Evolutionary conservation across 1,284 basidiomycete species (phyloP), one percentile per base, ranked within the genome.

Genomic region (Tilletia caries): DNA sequence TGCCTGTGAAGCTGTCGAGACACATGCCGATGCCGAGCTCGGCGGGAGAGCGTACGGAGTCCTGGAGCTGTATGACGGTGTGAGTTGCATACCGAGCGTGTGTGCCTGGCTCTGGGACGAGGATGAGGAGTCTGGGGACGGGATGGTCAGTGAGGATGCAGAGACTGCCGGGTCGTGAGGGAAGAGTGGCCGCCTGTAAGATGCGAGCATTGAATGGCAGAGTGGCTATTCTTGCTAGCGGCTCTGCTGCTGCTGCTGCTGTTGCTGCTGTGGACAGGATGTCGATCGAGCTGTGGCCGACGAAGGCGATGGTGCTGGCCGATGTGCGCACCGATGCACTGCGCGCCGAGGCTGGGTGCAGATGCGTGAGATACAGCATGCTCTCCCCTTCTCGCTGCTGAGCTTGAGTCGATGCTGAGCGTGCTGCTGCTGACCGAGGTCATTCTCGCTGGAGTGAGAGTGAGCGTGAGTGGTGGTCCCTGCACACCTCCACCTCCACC

Each of bases 101-200:
- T 18, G 15, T 23, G 46, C 20, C 29, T 65, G 71, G 27, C 2
- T 67, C 27, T 12, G 73, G 70, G 4, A 23, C n/a, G 27, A 73
- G 50, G 64, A 69, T 68, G 66, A 79, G 65, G 65, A 79, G 70
- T 13, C 68, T 54, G 13, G 78, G 76, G 48, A 69, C 67, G 41
- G 75, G 73, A 50, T 79, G 78, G 64, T 79, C 78, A 25, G 78
- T 79, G 60, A 79, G 76, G 29, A 79, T 66, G 33, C 75, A 67
- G 2, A 77, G 68, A 13, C 70, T 66, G 44, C 72, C 68, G 3
- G 44, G 10, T 8, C 46, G 13, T n/a, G 23, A 27, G 70, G 66
- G 58, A 48, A 77, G 60, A 10, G 67, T 27, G 18, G 74, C 58
- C 27, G 69, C 74, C 8, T 68, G 46, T 2, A 77, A 54, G 34